These are phyloP conservation scores for Fusarium clavum DNA, from an alignment of 2,329 filamentous ascomycete species.

Conservation along the genomic window DNA sequence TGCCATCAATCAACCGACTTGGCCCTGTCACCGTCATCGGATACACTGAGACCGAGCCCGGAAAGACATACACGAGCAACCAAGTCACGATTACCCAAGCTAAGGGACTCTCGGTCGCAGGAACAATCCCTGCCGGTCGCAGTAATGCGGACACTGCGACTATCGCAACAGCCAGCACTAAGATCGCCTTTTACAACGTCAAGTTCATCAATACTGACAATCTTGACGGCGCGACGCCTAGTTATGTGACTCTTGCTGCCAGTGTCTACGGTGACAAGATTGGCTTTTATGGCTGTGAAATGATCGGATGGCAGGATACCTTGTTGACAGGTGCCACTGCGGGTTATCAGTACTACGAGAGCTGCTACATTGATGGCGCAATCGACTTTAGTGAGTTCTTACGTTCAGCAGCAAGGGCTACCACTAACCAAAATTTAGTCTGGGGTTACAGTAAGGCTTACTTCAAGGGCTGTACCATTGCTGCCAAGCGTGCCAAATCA, in stretches of 20 bases:
- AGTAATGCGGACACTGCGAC: slow-evolving; percentile 41
- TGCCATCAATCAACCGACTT: slow-evolving; percentile 53
- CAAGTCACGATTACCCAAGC: slow-evolving; percentile 60
- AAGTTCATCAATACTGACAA: slow-evolving; percentile 57
- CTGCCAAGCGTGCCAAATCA: slow-evolving; percentile 31
- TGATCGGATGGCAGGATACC: slow-evolving; percentile 40
- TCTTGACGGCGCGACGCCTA: slow-evolving; percentile 22
- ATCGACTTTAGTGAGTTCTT: slow-evolving; percentile 31
- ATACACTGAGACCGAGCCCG: slow-evolving; percentile 56
- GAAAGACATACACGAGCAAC: slow-evolving; percentile 63
- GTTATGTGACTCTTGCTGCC: slow-evolving; percentile 38
- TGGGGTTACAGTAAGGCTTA: slow-evolving; percentile 45
- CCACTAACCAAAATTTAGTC: not conserved
- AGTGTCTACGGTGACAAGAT: slow-evolving; percentile 53
- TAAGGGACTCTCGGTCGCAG: slow-evolving; percentile 32
- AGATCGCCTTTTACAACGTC: slow-evolving; percentile 53
- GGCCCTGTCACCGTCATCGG: slow-evolving; percentile 58
- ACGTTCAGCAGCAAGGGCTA: accelerated
- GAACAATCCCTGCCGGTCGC: slow-evolving; percentile 43
- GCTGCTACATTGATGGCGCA: slow-evolving; percentile 33
- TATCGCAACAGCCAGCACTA: slow-evolving; percentile 52
- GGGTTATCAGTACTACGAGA: slow-evolving; percentile 40
- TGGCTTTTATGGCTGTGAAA: slow-evolving; percentile 53
- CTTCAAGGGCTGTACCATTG: slow-evolving; percentile 42
- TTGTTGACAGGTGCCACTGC: slow-evolving; percentile 31